These are phyloP conservation scores for Crepidotus variabilis DNA, from an alignment of 768 basidiomycete genomes.

Conservation along the genomic window DNA sequence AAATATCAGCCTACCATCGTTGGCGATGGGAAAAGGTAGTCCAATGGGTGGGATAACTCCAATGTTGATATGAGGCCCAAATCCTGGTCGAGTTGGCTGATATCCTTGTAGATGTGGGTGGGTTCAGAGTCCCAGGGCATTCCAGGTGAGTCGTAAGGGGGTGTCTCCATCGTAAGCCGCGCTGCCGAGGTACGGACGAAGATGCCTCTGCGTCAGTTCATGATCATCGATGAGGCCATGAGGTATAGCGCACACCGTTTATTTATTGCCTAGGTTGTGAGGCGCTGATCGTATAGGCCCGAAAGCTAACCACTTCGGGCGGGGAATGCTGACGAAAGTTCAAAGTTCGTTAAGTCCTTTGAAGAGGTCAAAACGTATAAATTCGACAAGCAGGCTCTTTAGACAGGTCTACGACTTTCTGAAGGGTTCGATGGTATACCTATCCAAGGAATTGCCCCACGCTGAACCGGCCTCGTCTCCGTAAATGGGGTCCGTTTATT, in stretches of 20 bases:
- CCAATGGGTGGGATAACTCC: neutral
- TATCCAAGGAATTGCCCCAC: too few species aligned
- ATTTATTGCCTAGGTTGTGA: neutral
- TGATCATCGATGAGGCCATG: neutral
- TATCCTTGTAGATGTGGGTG: neutral
- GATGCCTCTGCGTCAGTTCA: neutral
- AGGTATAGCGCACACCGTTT: neutral
- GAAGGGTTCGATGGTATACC: too few species aligned
- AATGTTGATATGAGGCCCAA: neutral
- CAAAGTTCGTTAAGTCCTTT: too few species aligned
- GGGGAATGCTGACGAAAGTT: too few species aligned
- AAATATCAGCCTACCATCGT: neutral
- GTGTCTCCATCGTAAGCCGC: neutral
- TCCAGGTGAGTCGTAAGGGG: neutral
- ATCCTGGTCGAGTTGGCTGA: neutral
- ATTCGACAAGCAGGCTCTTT: too few species aligned
- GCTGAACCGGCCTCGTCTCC: too few species aligned
- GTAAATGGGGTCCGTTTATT: too few species aligned
- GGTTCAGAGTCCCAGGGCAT: neutral
- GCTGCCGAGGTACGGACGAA: neutral
- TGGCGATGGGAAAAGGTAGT: neutral
- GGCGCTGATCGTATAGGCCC: neutral
- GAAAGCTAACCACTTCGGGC: too few species aligned
- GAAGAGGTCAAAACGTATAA: too few species aligned
- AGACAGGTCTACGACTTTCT: too few species aligned